Evolutionary conservation across 2,329 filamentous ascomycete species (phyloP).

Genomic region (Ascochyta viciae-villosae): DNA sequence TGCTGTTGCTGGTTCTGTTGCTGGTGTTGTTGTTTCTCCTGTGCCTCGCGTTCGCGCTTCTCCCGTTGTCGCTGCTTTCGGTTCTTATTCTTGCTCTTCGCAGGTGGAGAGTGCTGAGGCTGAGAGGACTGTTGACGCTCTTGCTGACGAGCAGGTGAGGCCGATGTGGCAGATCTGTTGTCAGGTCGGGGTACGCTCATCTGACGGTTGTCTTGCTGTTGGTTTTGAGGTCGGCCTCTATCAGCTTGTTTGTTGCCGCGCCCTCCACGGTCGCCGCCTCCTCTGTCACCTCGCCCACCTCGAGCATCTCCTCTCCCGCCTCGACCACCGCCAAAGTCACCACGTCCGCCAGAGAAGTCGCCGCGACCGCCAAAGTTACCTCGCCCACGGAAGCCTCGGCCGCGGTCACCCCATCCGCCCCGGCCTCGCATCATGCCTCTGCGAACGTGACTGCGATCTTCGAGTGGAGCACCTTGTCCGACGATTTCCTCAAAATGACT

Average conservation of each 20-base stretch:
- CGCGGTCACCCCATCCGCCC: constrained; percentile 46
- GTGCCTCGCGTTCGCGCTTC: constrained; percentile 36
- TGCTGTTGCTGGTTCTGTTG: constrained; percentile 8
- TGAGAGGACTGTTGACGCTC: constrained; percentile 24
- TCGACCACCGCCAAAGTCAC: constrained; percentile 34
- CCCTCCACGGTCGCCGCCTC: constrained; percentile 33
- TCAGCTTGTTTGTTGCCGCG: constrained; percentile 39
- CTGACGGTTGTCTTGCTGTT: constrained; percentile 35
- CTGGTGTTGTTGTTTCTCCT: constrained; percentile 27
- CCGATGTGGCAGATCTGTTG: constrained; percentile 30
- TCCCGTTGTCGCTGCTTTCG: constrained; percentile 39
- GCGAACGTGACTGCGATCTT: constrained; percentile 47
- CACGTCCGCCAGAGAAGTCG: constrained; percentile 24
- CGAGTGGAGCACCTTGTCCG: constrained; percentile 47
- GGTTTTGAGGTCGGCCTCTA: constrained; percentile 31
- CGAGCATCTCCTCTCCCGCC: constrained; percentile 28
- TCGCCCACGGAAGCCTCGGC: constrained; percentile 46
- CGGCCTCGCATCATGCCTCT: constrained; percentile 43
- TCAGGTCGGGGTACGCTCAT: constrained; percentile 24
- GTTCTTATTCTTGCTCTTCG: constrained; percentile 40
- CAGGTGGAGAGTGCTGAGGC: constrained; percentile 32
- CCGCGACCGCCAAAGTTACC: constrained; percentile 33
- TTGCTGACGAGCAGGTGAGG: constrained; percentile 35
- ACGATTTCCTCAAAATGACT: constrained; percentile 57
- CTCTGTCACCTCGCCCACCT: constrained; percentile 13